Evolutionary conservation across 2,329 filamentous ascomycete genomes (phyloP), one percentile per base, ranked within the genome.

Genomic region (Penicillium sp.): DNA sequence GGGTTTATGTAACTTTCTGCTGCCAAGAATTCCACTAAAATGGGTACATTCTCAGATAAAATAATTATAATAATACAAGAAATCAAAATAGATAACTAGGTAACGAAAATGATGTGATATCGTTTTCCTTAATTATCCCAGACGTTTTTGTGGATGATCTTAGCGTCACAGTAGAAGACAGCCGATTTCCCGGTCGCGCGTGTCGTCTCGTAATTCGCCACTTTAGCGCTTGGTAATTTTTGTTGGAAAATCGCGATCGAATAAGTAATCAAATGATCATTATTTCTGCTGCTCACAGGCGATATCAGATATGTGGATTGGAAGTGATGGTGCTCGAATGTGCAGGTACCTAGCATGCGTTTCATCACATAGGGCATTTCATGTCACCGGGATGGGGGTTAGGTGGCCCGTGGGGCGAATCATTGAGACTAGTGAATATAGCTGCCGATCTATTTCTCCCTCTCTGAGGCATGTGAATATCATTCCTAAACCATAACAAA

Each of bases 1-100:
- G n/a, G n/a, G n/a, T 50, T 46, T 24, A 29, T 56, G 42, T 56
- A 56, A 42, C 54, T 51, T 51, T 56, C 40, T 50, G 16, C 31
- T 51, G 42, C 54, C 46, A 56, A 50, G 50, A 48, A 19, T 50
- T 37, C 36, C 46, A 56, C 54, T 34, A 48, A 50, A 53, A 44
- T 43, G 50, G 21, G 19, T 44, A 48, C 48, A 19, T 21, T 48
- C 24, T 14, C 1, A 34, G 14, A 28, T 5, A 39, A 48, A 8
- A 54, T 34, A 10, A 54, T 51, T 33, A 40, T 48, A 18, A 48
- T 51, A 14, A 40, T 11, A 13, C 39, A 43, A 54, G 11, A 29
- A 29, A 29, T 6, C 26, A 29, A 6, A 6, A 29, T 29, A 29
- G 6, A 11, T 29, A 14, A 34, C 14, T 3, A 37, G 23, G 10